These are phyloP conservation scores for Fusarium irregulare DNA, from an alignment of 2,329 filamentous ascomycete genomes.

Conservation along the genomic window DNA sequence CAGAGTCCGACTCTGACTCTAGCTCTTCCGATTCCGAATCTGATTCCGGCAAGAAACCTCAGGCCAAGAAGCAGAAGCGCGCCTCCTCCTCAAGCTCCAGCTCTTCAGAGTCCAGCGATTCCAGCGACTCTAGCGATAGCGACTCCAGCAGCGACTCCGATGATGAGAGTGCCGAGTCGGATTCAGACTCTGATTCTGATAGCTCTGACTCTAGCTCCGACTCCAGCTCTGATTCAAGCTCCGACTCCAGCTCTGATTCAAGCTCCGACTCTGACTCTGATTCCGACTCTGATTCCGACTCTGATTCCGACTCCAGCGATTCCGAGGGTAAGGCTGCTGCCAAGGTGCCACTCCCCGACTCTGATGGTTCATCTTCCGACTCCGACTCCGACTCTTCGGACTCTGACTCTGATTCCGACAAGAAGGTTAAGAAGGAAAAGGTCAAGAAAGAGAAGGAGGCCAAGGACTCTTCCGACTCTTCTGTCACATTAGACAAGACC, in stretches of 20 bases:
- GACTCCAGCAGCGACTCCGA: conserved; percentile 48
- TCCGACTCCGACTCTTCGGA: conserved; percentile 48
- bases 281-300: conserved; percentile 52
- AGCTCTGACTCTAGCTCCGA: conserved; percentile 42
- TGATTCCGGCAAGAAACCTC: conserved; percentile 58
- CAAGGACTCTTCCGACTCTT: conserved; percentile 56
- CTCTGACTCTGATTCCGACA: conserved; percentile 48
- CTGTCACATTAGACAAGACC: conserved; percentile 63
- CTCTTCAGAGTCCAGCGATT: conserved; percentile 40
- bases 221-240: conserved; percentile 42
- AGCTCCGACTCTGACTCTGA: conserved; percentile 52
- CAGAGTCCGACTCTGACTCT: conserved; percentile 50
- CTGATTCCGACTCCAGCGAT: conserved; percentile 51
- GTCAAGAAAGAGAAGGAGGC: conserved; percentile 29
- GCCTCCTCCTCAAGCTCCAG: conserved; percentile 35
- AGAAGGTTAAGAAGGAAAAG: conserved; percentile 43
- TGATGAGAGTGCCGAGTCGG: conserved; percentile 53
- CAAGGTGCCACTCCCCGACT: conserved; percentile 58
- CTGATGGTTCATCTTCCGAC: conserved; percentile 50
- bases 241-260: conserved; percentile 55
- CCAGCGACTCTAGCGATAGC: conserved; percentile 42
- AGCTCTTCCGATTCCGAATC: conserved; percentile 41
- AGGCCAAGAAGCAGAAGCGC: conserved; percentile 64
- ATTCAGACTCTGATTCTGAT: conserved; percentile 47
- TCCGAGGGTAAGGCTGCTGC: conserved; percentile 54